phyloP scores from a whole-genome alignment of 371 early-diverging fungal genomes.

The Rhizopus arrhizus region DNA sequence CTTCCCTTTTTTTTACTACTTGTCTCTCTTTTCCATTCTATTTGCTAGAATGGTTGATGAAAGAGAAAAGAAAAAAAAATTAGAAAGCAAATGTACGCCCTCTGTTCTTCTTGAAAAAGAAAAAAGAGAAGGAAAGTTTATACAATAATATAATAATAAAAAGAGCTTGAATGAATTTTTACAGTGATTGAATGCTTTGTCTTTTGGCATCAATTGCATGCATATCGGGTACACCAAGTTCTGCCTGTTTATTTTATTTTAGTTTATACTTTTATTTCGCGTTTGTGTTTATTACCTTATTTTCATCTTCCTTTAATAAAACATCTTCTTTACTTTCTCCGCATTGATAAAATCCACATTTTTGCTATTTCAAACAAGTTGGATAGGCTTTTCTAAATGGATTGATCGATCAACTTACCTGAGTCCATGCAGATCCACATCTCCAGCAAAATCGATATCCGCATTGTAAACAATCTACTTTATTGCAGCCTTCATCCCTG shows the following conservation, averaged over 20 bases:
- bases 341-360: slow-evolving; percentile 48
- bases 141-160: too few relatives aligned
- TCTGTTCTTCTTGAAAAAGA: too few relatives aligned
- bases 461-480: slow-evolving; percentile 75
- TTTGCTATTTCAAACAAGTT: slow-evolving; percentile 23
- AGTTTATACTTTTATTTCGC: neutral
- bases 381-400: neutral
- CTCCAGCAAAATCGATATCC: slow-evolving; percentile 76
- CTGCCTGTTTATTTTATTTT: slow-evolving; percentile 27
- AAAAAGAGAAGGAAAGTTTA: too few relatives aligned
- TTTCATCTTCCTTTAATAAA: slow-evolving; percentile 5
- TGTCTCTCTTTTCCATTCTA: too few relatives aligned
- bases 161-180: too few relatives aligned
- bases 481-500: slow-evolving; percentile 80
- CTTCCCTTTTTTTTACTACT: too few relatives aligned
- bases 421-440: slow-evolving; percentile 49
- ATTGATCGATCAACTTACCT: slow-evolving; percentile 16
- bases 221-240: slow-evolving; percentile 51
- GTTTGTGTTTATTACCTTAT: slow-evolving; percentile 2
- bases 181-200: slow-evolving; percentile 4
- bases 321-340: slow-evolving; percentile 14
- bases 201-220: slow-evolving; percentile 34
- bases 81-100: too few relatives aligned
- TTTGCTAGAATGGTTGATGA: too few relatives aligned
- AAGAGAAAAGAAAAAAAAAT: too few relatives aligned